Evolutionary conservation across 1,139 yeast genomes (phyloP).

Genomic region (Spathaspora sp.): DNA sequence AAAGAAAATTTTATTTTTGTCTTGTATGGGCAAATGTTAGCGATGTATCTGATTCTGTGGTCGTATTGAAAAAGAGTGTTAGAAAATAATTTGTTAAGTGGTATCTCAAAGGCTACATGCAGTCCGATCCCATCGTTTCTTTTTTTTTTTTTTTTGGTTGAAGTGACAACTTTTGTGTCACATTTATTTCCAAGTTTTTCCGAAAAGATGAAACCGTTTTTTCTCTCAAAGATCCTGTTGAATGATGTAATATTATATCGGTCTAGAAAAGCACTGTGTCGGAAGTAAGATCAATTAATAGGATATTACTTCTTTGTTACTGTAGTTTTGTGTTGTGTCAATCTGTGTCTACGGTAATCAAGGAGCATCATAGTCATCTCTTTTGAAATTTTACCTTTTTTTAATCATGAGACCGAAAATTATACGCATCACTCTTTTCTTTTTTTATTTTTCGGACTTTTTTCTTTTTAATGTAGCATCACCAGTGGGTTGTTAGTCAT

Average conservation of each 20-base stretch:
- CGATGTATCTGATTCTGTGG: background rate
- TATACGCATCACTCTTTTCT: background rate
- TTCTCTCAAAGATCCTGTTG: background rate
- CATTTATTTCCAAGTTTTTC: background rate
- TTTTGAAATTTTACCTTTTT: background rate
- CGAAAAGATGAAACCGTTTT: conserved; percentile 1
- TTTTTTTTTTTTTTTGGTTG: background rate
- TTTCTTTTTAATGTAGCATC: background rate
- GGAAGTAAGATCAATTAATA: too few species aligned
- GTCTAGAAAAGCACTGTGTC: too few species aligned
- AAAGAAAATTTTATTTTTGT: background rate
- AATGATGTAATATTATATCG: background rate
- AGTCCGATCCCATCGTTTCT: conserved; percentile 1
- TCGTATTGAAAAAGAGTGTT: background rate
- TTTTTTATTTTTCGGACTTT: background rate
- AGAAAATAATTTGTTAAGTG: background rate
- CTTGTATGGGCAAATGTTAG: background rate
- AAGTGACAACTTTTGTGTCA: background rate
- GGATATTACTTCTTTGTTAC: too few species aligned
- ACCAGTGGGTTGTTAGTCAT: background rate
- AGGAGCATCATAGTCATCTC: background rate
- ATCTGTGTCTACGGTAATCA: background rate
- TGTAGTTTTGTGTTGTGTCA: background rate
- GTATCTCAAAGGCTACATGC: background rate
- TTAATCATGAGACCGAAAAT: background rate